Percentiles rank a stretch among this genome's conserved stretches.
Evolutionary conservation across 768 basidiomycete genomes (phyloP).

Genomic region (Mycena galopus): DNA sequence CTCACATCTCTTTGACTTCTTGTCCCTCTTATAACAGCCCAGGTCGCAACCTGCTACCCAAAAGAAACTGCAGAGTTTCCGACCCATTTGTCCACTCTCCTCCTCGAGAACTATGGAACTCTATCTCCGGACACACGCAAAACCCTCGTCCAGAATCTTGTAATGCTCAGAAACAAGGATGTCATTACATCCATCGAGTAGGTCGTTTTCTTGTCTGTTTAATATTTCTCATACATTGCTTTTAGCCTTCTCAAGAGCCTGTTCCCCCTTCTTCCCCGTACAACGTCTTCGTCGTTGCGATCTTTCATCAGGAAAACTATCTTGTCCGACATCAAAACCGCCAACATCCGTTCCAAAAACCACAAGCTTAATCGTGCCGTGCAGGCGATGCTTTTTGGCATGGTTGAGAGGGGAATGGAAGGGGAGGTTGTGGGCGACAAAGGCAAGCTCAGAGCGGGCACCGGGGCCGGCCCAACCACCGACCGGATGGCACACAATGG

Average conservation of each 20-base stretch:
- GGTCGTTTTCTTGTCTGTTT: constrained; percentile 44
- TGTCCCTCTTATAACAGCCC: neutral
- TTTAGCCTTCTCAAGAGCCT: constrained; percentile 86
- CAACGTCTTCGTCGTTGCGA: constrained; percentile 87
- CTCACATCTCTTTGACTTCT: neutral
- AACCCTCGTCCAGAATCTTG: constrained; percentile 89
- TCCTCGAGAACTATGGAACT: constrained; percentile 82
- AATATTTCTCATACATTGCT: neutral
- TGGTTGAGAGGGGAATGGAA: constrained; percentile 95
- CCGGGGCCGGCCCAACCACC: constrained; percentile 50
- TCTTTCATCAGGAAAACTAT: constrained; percentile 93
- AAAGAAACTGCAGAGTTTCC: constrained; percentile 91
- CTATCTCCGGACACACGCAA: constrained; percentile 87
- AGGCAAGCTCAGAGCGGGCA: constrained; percentile 71
- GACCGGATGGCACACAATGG: constrained; percentile 61
- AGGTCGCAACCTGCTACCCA: constrained; percentile 96
- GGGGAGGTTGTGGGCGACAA: constrained; percentile 87
- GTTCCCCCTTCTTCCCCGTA: constrained; percentile 96
- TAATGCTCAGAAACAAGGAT: constrained; percentile 93
- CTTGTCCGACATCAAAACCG: constrained; percentile 91
- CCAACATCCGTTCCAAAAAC: constrained; percentile 90
- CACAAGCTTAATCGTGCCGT: constrained; percentile 97
- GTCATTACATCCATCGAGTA: constrained; percentile 95
- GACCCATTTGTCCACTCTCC: constrained; percentile 78
- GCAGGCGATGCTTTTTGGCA: constrained; percentile 94